Conservation (phyloP, 225 moss, liverwort and hornwort species). For the Straminergon stramineum region DNA sequence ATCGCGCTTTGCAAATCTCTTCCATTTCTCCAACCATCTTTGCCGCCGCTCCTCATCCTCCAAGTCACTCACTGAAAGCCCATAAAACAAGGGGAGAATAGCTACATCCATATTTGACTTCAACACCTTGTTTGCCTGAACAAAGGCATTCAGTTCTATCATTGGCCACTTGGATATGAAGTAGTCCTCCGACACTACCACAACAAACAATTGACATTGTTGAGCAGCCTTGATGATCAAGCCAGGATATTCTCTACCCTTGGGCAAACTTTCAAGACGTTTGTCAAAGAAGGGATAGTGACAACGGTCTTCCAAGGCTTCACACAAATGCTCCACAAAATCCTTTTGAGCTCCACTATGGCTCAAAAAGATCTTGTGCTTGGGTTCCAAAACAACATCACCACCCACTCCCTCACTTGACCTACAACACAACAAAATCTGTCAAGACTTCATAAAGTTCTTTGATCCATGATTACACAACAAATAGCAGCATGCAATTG, state of each 20-base stretch:
- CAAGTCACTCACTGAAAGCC: background rate
- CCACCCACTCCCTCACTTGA: too few species aligned
- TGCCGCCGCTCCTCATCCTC: background rate
- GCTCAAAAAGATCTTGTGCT: too few species aligned
- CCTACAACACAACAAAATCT: too few species aligned
- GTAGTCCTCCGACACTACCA: background rate
- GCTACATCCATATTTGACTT: background rate
- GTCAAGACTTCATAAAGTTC: too few species aligned
- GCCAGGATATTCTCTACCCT: too few species aligned
- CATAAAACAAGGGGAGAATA: background rate
- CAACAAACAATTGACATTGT: background rate
- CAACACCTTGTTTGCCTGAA: background rate
- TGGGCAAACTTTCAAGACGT: background rate
- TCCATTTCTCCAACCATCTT: background rate
- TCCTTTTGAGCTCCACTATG: too few species aligned
- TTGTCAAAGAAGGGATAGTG: background rate
- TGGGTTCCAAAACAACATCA: too few species aligned
- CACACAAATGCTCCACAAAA: too few species aligned
- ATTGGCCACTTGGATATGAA: background rate
- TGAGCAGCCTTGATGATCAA: background rate
- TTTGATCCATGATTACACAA: too few species aligned
- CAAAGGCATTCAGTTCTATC: background rate
- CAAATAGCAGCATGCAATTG: too few species aligned
- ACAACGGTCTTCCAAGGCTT: too few species aligned
- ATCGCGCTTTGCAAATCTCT: background rate